phyloP scores from a whole-genome alignment of 768 basidiomycete species.

The Suillus fuscotomentosus region DNA sequence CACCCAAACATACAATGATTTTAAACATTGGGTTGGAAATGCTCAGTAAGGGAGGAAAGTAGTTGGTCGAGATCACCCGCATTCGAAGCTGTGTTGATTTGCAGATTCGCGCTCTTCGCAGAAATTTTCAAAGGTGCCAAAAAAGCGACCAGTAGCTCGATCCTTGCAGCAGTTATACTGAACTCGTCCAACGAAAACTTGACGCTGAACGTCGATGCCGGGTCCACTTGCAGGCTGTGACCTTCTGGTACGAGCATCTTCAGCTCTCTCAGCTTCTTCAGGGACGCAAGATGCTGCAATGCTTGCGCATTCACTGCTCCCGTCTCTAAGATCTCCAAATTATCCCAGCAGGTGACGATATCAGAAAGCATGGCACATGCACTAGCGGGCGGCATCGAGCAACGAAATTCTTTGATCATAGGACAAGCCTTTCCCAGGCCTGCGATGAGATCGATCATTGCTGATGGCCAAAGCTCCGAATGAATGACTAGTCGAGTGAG shows the following conservation, averaged over 20 bases:
- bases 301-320: not conserved
- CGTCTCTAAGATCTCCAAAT: not conserved
- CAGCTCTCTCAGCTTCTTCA: not conserved
- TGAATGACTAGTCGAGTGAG: not conserved
- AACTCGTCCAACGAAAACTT: not conserved
- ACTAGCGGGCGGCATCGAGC: not conserved
- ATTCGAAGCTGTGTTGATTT: not conserved
- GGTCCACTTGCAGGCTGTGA: not conserved
- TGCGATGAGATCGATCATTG: not conserved
- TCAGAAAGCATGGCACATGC: not conserved
- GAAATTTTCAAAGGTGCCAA: not conserved
- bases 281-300: not conserved
- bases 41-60: not conserved
- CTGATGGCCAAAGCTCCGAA: not conserved
- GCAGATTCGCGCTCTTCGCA: not conserved
- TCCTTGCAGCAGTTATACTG: not conserved
- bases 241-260: not conserved
- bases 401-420: not conserved
- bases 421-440: not conserved
- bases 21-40: not conserved
- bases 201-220: not conserved
- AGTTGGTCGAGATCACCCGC: not conserved
- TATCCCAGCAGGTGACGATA: not conserved
- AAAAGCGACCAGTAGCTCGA: not conserved
- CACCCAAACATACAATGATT: not conserved